Conservation (phyloP, 2,329 filamentous ascomycete genomes). For the Aspergillus nomiae region DNA sequence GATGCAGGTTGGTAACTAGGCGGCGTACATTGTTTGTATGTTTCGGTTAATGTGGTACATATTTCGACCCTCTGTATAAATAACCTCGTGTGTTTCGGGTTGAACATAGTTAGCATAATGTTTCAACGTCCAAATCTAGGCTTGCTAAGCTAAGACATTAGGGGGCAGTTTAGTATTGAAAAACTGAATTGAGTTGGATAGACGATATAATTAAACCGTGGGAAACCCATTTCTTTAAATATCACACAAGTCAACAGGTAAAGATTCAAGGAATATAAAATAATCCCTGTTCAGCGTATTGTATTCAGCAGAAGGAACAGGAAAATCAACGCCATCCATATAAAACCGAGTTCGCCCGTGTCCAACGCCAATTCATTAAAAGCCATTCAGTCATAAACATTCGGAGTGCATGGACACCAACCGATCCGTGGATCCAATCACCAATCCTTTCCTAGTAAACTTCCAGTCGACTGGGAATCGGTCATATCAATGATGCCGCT, state of each 20-base stretch:
- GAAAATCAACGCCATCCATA: neutral
- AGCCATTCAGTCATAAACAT: conserved; percentile 2
- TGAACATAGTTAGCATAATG: too few species aligned
- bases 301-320: neutral
- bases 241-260: too few species aligned
- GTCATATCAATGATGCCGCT: conserved; percentile 32
- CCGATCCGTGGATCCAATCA: neutral
- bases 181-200: too few species aligned
- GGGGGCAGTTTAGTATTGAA: too few species aligned
- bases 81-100: too few species aligned
- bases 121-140: too few species aligned
- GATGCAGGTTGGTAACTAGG: neutral
- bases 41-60: neutral
- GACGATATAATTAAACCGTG: too few species aligned
- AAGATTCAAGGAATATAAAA: too few species aligned
- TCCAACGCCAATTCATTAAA: conserved; percentile 4
- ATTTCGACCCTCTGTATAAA: neutral
- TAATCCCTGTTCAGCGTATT: too few species aligned
- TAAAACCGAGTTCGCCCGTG: neutral
- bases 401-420: neutral
- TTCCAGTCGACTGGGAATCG: conserved; percentile 24
- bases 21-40: neutral
- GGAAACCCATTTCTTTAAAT: too few species aligned
- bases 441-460: conserved; percentile 24
- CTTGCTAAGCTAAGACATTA: too few species aligned